Evolutionary conservation across 768 basidiomycete species (phyloP).

Genomic region (Boletus sp.): DNA sequence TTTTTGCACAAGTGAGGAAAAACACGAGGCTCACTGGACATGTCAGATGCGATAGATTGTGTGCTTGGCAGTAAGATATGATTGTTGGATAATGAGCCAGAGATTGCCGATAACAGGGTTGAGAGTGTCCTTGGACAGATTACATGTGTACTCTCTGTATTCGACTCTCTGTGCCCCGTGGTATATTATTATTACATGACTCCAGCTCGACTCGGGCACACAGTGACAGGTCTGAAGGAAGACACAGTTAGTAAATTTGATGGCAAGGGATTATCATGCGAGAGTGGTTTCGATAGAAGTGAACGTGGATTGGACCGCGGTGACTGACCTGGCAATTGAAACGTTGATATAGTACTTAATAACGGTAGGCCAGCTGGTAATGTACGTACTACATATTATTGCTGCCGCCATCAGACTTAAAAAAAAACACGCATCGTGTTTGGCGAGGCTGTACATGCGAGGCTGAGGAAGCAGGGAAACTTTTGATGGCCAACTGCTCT

Average conservation of each 20-base stretch:
- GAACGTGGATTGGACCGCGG: background rate
- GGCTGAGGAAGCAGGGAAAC: background rate
- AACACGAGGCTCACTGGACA: background rate
- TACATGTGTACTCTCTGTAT: no score
- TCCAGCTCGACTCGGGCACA: no score
- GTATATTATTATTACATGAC: no score
- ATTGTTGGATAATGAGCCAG: background rate
- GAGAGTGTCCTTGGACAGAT: background rate
- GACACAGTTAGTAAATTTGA: background rate
- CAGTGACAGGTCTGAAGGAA: no score
- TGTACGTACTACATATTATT: background rate
- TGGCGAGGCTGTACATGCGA: slow-evolving; percentile 14
- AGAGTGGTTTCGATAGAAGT: no score
- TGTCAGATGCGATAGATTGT: background rate
- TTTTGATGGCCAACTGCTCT: slow-evolving; percentile 15
- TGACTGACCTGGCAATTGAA: no score
- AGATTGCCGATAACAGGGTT: background rate
- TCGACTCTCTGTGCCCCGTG: background rate
- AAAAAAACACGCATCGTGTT: background rate
- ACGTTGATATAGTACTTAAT: no score
- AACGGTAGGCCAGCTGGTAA: no score
- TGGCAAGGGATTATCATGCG: background rate
- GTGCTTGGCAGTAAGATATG: background rate
- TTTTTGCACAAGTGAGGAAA: background rate
- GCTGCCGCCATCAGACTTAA: background rate